Percentiles rank a stretch among this genome's conserved stretches.
These are phyloP conservation scores for Cryptococcus depauperatus DNA, from an alignment of 1,284 basidiomycete genomes.

Conservation along the genomic window DNA sequence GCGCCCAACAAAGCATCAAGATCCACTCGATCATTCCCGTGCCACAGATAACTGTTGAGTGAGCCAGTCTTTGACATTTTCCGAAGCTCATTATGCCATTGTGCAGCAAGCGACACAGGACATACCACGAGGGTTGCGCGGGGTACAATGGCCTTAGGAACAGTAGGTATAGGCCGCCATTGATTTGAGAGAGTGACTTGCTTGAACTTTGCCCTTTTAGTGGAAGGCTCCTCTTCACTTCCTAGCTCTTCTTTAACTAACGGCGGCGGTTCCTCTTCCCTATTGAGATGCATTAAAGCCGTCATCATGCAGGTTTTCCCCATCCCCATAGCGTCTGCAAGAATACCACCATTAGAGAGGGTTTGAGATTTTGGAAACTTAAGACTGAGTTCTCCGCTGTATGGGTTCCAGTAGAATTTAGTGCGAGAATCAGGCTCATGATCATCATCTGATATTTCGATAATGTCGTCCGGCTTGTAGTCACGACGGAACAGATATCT, in stretches of 20 bases:
- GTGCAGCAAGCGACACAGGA: slow-evolving; percentile 79
- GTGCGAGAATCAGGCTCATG: slow-evolving; percentile 35
- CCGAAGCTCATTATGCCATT: slow-evolving; percentile 84
- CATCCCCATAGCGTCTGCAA: slow-evolving; percentile 54
- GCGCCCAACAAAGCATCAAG: slow-evolving; percentile 57
- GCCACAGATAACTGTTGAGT: slow-evolving; percentile 63
- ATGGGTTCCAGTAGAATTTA: slow-evolving; percentile 74
- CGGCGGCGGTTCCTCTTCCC: slow-evolving; percentile 47
- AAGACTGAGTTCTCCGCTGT: slow-evolving; percentile 88
- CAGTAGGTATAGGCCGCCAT: slow-evolving; percentile 36
- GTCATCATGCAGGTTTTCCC: slow-evolving; percentile 92
- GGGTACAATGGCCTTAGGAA: slow-evolving; percentile 25
- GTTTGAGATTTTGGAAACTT: slow-evolving; percentile 75
- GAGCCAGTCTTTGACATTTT: slow-evolving; percentile 58
- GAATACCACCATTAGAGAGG: slow-evolving; percentile 59
- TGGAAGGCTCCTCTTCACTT: slow-evolving; percentile 18
- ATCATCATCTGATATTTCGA: slow-evolving; percentile 42
- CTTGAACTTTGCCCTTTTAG: slow-evolving; percentile 40
- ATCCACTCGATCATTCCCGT: slow-evolving; percentile 72
- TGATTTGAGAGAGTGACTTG: slow-evolving; percentile 44
- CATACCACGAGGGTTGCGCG: slow-evolving; percentile 82
- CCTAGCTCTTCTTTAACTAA: slow-evolving; percentile 15
- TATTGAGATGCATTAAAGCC: slow-evolving; percentile 76
- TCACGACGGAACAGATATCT: slow-evolving; percentile 44
- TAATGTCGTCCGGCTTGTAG: slow-evolving; percentile 29